These are phyloP conservation scores for Trypanosoma theileri DNA, from an alignment of 208 protist species.

Conservation along the genomic window DNA sequence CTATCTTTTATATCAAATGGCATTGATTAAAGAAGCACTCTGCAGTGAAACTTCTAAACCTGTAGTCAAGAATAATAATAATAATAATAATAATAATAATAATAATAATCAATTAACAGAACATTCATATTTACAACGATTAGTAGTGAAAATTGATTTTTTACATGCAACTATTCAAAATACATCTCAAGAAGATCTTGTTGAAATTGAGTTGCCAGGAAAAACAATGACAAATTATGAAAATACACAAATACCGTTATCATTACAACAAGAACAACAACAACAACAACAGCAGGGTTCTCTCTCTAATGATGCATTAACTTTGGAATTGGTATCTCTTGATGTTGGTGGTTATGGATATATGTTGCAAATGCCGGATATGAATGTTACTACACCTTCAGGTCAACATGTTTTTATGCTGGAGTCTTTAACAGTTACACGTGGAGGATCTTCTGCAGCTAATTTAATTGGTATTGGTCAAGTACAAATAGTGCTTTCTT, in stretches of 20 bases:
- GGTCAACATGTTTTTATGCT: conserved; percentile 23
- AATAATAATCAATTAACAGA: neutral
- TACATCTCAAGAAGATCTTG: conserved; percentile 22
- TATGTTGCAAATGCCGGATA: conserved; percentile 24
- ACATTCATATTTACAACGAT: neutral
- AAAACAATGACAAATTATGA: conserved; percentile 4
- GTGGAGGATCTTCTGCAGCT: neutral
- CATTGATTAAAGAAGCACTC: neutral
- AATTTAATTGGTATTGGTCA: neutral
- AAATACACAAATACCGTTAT: neutral
- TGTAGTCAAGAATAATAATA: neutral
- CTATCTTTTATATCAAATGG: conserved; percentile 1
- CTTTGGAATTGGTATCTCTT: conserved; percentile 19
- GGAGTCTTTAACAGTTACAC: neutral
- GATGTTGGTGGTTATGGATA: conserved; percentile 11
- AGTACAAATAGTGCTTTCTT: conserved; percentile 7
- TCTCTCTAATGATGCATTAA: conserved; percentile 3
- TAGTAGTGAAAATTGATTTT: conserved; percentile 18
- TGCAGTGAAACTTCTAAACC: neutral
- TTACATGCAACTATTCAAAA: conserved; percentile 26
- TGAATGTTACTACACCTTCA: conserved; percentile 3
- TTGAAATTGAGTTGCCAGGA: conserved; percentile 30
- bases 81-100: neutral
- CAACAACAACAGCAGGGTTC: no score
- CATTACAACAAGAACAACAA: no score